phyloP scores from a whole-genome alignment of 441 rosid species.

The Gossypium davidsonii region DNA sequence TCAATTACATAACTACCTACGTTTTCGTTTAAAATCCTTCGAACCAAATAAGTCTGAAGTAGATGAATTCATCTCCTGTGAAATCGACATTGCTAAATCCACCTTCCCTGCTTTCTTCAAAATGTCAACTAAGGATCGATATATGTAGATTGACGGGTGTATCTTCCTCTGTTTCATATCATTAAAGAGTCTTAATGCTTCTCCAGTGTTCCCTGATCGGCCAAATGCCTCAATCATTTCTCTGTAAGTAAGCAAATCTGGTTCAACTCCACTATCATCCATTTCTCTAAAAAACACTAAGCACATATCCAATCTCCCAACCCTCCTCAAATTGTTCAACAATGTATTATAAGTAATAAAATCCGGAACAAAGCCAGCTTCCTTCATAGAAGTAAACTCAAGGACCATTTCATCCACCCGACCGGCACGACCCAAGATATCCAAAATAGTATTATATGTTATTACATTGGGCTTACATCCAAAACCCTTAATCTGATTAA shows the following conservation, averaged over 20 bases:
- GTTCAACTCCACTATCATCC: slow-evolving; percentile 45
- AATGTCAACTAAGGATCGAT: slow-evolving; percentile 50
- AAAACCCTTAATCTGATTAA: slow-evolving; percentile 40
- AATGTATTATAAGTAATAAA: slow-evolving; percentile 69
- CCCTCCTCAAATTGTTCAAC: slow-evolving; percentile 54
- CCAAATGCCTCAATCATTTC: slow-evolving; percentile 70
- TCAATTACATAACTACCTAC: slow-evolving; percentile 20
- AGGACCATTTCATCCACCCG: slow-evolving; percentile 48
- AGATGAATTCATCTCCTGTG: slow-evolving; percentile 58
- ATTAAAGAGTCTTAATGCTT: slow-evolving; percentile 50
- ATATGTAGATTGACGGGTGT: slow-evolving; percentile 56
- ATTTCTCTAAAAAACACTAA: slow-evolving; percentile 47
- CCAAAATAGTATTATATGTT: slow-evolving; percentile 63
- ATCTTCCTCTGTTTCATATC: slow-evolving; percentile 66
- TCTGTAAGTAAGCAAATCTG: slow-evolving; percentile 76
- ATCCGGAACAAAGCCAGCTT: slow-evolving; percentile 46
- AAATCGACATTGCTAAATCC: slow-evolving; percentile 33
- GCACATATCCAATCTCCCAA: slow-evolving; percentile 65
- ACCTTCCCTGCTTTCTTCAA: slow-evolving; percentile 60
- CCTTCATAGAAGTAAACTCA: slow-evolving; percentile 53
- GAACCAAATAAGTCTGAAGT: slow-evolving; percentile 48
- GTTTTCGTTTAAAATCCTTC: slow-evolving; percentile 50
- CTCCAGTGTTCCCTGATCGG: slow-evolving; percentile 55
- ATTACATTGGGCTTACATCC: slow-evolving; percentile 56
- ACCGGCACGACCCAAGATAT: slow-evolving; percentile 60